Conservation (phyloP, 768 basidiomycete genomes). For the Rhodotorula taiwanensis region DNA sequence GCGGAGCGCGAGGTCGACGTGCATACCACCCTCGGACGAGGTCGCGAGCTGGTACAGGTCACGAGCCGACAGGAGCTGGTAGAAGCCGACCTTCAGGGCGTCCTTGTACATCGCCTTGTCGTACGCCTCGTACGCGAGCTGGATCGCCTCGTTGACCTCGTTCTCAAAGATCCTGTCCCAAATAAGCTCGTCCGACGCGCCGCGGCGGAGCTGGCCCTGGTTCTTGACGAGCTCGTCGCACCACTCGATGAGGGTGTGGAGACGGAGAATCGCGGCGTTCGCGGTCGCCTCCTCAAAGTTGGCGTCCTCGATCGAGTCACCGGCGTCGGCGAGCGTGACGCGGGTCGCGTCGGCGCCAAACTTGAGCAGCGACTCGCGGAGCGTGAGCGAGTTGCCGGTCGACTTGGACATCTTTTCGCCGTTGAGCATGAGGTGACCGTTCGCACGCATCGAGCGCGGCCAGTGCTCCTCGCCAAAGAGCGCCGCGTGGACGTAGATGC, state of each 20-base stretch:
- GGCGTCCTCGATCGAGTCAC: slow-evolving; percentile 94
- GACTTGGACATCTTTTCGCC: slow-evolving; percentile 99
- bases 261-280: slow-evolving; percentile 87
- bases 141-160: slow-evolving; percentile 79
- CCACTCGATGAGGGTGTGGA: slow-evolving; percentile 86
- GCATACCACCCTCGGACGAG: slow-evolving; percentile 63
- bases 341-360: slow-evolving; percentile 95
- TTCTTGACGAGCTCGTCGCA: slow-evolving; percentile 85
- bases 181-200: slow-evolving; percentile 57
- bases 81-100: slow-evolving; percentile 89
- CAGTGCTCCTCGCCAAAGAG: slow-evolving; percentile 82
- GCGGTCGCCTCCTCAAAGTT: slow-evolving; percentile 99
- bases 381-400: slow-evolving; percentile 88
- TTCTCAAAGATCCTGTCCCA: slow-evolving; percentile 87
- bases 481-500: slow-evolving; percentile 89
- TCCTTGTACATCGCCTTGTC: slow-evolving; percentile 91
- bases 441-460: slow-evolving; percentile 86
- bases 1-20: slow-evolving; percentile 71
- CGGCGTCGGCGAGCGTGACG: slow-evolving; percentile 86
- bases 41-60: slow-evolving; percentile 97
- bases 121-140: slow-evolving; percentile 71
- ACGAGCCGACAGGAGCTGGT: slow-evolving; percentile 81
- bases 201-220: slow-evolving; percentile 62
- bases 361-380: slow-evolving; percentile 80
- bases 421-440: slow-evolving; percentile 94